Evolutionary conservation across 345 rosid genomes (phyloP), one percentile per base, ranked within the genome.

Genomic region (Populus alba): DNA sequence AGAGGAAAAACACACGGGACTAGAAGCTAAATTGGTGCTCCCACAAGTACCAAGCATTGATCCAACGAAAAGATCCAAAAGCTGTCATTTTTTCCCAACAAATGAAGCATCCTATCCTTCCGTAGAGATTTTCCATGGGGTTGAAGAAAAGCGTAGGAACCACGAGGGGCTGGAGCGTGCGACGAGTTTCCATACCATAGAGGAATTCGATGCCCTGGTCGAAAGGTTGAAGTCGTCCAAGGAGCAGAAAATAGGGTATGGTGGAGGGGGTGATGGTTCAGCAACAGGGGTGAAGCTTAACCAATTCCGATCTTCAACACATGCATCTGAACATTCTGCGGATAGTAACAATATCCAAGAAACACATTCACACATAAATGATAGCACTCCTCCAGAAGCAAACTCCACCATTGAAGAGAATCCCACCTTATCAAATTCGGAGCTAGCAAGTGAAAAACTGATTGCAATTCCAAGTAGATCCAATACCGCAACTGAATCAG

Each of bases 111-210:
- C 59, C 23, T 41, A 71, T 35, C 18, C 25, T 59, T 25, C 51
- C 27, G 18, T 23, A 2, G 81, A 53, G 47, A 75, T 81, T 47
- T 66, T 45, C 51, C 45, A 74, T n/a, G 70, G 53, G 53, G 6
- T 47, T 47, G 53, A 47, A 15, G 53, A 47, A 47, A 47, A 47
- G 6, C 1, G 18, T 3, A 47, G 53, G 53, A 15, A 15, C 18
- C 53, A 51, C 11, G 71, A 43, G 66, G 80, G 23, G 13, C 25
- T 29, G 51, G 6, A n/a, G 1, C 63, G 76, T 29, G 51, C 77
- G 11, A 76, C 81, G 79, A 82, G 84, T 71, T 84, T 84, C 69
- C 87, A 86, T 65, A 82, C 90, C 1, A 82, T 83, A 27, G 83
- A 85, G 70, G 88, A 87, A 49, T 85, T 68, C 18, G 84, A 87